A percentile compares a stretch with the other conserved stretches of the same genome.
Conservation (phyloP, 352 stramenopile species). For the Pythium coloratum region DNA sequence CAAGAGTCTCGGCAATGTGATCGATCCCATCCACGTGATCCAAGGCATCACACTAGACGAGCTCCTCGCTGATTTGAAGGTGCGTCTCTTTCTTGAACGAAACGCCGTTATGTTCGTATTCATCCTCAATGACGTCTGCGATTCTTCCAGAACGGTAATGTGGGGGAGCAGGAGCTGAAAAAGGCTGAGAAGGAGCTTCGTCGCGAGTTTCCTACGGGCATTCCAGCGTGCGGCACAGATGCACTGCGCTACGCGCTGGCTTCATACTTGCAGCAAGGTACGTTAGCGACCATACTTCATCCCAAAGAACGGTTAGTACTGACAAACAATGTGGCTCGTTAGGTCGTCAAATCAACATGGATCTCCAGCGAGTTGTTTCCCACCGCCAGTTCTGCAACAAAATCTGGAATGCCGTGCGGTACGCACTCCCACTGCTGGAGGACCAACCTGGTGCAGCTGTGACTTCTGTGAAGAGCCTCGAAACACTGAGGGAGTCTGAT, state of each 20-base stretch:
- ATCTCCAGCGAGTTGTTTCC: slow-evolving; percentile 80
- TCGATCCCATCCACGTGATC: slow-evolving; percentile 99
- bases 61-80: slow-evolving; percentile 92
- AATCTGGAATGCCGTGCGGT: slow-evolving; percentile 86
- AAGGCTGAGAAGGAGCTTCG: slow-evolving; percentile 96
- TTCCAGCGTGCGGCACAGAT: slow-evolving; percentile 98
- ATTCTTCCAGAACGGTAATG: slow-evolving; percentile 51
- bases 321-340: not conserved
- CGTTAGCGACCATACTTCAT: not conserved
- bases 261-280: slow-evolving; percentile 91
- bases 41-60: slow-evolving; percentile 93
- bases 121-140: not conserved
- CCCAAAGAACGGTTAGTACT: not conserved
- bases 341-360: slow-evolving; percentile 89
- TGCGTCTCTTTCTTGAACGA: slow-evolving; percentile 12
- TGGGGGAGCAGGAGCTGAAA: slow-evolving; percentile 90
- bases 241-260: slow-evolving; percentile 97
- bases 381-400: slow-evolving; percentile 91
- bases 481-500: slow-evolving; percentile 24
- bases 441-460: slow-evolving; percentile 1
- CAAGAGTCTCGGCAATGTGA: slow-evolving; percentile 99
- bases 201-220: slow-evolving; percentile 97
- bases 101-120: not conserved
- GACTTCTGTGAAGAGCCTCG: not conserved
- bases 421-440: slow-evolving; percentile 64